Evolutionary conservation across 2,329 filamentous ascomycete species (phyloP), one percentile per base, ranked within the genome.

Genomic region (Botrytis porri): DNA sequence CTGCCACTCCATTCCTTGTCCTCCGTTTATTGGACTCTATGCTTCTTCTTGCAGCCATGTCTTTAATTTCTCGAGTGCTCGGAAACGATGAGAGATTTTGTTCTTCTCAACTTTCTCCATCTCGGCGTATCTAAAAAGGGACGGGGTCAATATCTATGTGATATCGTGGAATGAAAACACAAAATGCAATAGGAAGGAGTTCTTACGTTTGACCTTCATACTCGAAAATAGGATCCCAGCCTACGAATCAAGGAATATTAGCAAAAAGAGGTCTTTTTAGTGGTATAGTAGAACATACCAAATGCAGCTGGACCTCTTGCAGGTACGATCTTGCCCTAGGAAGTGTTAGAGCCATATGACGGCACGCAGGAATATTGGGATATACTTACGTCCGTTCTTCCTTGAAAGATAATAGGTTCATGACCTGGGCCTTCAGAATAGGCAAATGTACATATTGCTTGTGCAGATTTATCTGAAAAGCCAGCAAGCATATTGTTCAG

Each of bases 201-300:
- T 69, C 54, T 67, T 77, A 81, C 84, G 96, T 99, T 83, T 93
- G 85, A 60, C 95, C 95, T 76, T 97, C 88, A 78, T 97, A 95
- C 84, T 99, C 96, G 79, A 99, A 99, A 76, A 97, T 92, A 3
- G 96, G 90, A 82, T 99, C 96, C 96, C 96, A 99, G 63, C 95
- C 95, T 97, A 76, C n/a, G 66, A 77, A 77, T 77, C 43, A 73
- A 64, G 69, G 72, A 39, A 22, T 39, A 45, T 65, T 74, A 64
- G 62, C 63, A 37, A 35, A 74, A 22, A 35, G 73, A 20, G 18
- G n/a, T 37, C 57, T 35, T 64, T 25, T 67, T 60, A 59, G 25
- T 45, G 4, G 48, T 20, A 14, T 18, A 71, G 22, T 29, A 63
- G 9, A 57, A 83, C 89, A 83, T 85, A 95, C 95, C 96, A 81